Conservation (phyloP, 768 basidiomycete species). For the Myochromella boudieri region DNA sequence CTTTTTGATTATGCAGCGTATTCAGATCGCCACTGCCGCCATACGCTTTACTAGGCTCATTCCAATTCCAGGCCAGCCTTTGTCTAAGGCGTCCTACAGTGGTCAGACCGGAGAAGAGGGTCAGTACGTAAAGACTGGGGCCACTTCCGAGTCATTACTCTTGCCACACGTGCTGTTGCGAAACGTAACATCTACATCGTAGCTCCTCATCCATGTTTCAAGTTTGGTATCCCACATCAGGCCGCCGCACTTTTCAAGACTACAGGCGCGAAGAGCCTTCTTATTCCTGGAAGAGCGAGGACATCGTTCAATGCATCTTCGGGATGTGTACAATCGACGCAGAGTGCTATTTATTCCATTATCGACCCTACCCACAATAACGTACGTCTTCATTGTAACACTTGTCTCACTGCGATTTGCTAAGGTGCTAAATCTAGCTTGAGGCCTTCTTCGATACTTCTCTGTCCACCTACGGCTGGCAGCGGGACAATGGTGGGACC, state of each 20-base stretch:
- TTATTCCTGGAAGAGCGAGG: conserved; percentile 40
- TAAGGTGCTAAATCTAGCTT: conserved; percentile 22
- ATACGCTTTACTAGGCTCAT: too few species aligned
- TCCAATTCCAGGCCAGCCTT: too few species aligned
- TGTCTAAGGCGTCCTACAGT: too few species aligned
- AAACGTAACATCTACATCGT: conserved; percentile 38
- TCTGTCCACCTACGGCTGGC: conserved; percentile 38
- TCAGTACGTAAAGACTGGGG: conserved; percentile 33
- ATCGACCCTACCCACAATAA: conserved; percentile 50
- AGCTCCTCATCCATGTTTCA: conserved; percentile 45
- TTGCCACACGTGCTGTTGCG: too few species aligned
- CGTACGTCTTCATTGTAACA: conserved; percentile 22
- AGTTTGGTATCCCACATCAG: conserved; percentile 37
- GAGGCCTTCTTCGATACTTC: conserved; percentile 46
- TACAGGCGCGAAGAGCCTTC: conserved; percentile 39
- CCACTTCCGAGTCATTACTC: too few species aligned
- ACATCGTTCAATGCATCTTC: conserved; percentile 31
- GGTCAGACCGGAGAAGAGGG: conserved; percentile 8
- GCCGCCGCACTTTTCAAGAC: conserved; percentile 38
- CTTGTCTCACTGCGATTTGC: neutral
- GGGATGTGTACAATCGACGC: conserved; percentile 28
- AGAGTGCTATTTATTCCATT: conserved; percentile 29
- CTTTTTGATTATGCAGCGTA: too few species aligned
- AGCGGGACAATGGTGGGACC: conserved; percentile 33
- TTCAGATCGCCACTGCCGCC: too few species aligned